Percentiles rank a stretch among this genome's conserved stretches.
These are phyloP conservation scores for Vanderwaltozyma yarrowii DNA, from an alignment of 805 yeast genomes.

Conservation along the genomic window DNA sequence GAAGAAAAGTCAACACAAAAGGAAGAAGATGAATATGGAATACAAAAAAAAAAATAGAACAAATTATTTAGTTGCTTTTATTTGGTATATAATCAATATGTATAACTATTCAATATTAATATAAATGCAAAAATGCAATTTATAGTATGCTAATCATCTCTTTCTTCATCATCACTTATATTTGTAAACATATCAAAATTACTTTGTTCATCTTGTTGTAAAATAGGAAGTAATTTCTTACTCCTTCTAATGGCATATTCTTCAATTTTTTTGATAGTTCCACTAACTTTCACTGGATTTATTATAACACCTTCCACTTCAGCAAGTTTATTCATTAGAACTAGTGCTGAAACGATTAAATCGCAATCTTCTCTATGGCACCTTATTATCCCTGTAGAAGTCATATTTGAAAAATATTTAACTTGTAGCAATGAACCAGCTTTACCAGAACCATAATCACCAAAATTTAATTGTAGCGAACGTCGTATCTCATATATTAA, in stretches of 20 bases:
- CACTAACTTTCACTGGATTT: constrained; percentile 63
- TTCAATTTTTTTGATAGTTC: constrained; percentile 81
- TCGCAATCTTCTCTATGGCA: constrained; percentile 58
- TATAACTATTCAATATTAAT: constrained; percentile 2
- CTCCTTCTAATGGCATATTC: constrained; percentile 47
- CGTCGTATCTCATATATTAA: constrained; percentile 45
- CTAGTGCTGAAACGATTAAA: constrained; percentile 56
- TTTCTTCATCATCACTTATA: constrained; percentile 11
- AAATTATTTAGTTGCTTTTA: background rate
- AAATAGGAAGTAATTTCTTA: constrained; percentile 10
- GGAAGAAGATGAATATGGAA: background rate
- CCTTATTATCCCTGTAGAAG: constrained; percentile 77
- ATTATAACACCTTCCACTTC: constrained; percentile 41
- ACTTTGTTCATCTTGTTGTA: constrained; percentile 6
- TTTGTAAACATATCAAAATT: constrained; percentile 9
- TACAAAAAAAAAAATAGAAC: background rate
- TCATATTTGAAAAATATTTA: constrained; percentile 71
- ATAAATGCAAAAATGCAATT: background rate
- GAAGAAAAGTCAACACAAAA: constrained; percentile 1
- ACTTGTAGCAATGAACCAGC: constrained; percentile 50
- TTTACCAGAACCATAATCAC: constrained; percentile 67
- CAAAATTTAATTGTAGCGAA: constrained; percentile 54
- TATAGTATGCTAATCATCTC: constrained; percentile 1
- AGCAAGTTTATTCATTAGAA: constrained; percentile 42
- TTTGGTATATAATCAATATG: no score